These are phyloP conservation scores for Lactifluus subvellereus DNA, from an alignment of 768 basidiomycete genomes.

Conservation along the genomic window DNA sequence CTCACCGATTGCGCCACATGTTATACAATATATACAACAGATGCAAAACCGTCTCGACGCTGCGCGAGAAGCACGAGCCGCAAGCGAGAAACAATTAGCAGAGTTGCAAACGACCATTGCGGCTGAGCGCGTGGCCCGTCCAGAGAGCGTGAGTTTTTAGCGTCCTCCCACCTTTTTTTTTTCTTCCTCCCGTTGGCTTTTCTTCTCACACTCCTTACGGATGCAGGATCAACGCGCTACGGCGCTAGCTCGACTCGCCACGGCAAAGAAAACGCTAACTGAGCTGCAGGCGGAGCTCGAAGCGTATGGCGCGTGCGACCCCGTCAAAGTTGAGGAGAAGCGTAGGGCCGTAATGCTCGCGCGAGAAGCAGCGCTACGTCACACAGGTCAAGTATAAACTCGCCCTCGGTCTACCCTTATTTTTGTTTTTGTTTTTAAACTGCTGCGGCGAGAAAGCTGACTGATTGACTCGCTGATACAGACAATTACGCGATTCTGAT, in stretches of 20 bases:
- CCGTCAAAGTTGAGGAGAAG: constrained; percentile 72
- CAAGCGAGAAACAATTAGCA: constrained; percentile 41
- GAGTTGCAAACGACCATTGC: constrained; percentile 46
- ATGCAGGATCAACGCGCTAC: constrained; percentile 51
- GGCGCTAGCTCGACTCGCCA: constrained; percentile 45
- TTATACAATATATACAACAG: constrained; percentile 31
- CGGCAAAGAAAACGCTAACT: constrained; percentile 44
- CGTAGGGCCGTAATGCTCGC: constrained; percentile 66
- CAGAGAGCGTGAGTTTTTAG: constrained; percentile 45
- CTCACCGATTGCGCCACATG: no score
- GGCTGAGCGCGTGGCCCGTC: constrained; percentile 47
- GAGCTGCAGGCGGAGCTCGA: constrained; percentile 61
- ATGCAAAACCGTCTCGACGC: constrained; percentile 50
- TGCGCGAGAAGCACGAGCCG: constrained; percentile 42
- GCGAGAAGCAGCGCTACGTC: constrained; percentile 76
- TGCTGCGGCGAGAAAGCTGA: neutral
- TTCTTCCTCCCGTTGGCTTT: neutral
- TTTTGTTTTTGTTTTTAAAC: neutral
- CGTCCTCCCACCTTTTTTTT: neutral
- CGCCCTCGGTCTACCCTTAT: neutral
- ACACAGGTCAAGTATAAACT: constrained; percentile 66
- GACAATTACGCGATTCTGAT: constrained; percentile 68
- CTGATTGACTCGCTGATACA: constrained; percentile 27
- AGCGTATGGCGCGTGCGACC: constrained; percentile 81
- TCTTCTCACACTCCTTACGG: neutral